Conservation (phyloP, 192 early-diverging fungal species). For the Backusella tarrabulga region DNA sequence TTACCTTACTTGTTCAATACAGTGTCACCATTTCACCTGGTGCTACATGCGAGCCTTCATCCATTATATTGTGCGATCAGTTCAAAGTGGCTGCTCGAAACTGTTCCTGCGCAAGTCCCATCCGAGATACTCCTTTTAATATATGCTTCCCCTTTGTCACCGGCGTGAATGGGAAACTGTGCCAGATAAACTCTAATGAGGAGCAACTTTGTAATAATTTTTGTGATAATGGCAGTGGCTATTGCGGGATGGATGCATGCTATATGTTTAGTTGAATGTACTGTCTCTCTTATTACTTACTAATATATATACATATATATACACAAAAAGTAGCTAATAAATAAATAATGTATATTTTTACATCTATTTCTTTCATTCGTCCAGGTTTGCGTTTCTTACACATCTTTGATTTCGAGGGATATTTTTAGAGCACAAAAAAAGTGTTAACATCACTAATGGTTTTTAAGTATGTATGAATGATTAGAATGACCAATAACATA, state of each 20-base stretch:
- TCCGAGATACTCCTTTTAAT: not conserved
- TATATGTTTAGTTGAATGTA: not conserved
- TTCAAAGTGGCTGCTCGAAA: not conserved
- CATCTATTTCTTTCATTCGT: no score
- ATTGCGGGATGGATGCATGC: not conserved
- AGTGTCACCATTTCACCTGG: not conserved
- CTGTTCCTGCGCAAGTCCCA: not conserved
- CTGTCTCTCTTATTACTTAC: not conserved
- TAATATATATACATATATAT: no score
- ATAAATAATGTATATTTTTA: no score
- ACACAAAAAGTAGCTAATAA: no score
- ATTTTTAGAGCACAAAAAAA: not conserved
- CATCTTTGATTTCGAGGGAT: not conserved
- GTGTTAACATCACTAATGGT: not conserved
- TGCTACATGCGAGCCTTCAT: not conserved
- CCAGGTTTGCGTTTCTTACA: no score
- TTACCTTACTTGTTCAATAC: not conserved
- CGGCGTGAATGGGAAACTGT: not conserved
- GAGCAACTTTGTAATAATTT: not conserved
- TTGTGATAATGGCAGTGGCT: not conserved
- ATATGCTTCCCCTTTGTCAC: not conserved
- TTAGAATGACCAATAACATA: no score
- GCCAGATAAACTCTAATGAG: not conserved
- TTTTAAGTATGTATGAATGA: not conserved
- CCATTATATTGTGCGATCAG: not conserved